Conservation (phyloP, 257 asterid genomes). For the Schizonepeta tenuifolia region DNA sequence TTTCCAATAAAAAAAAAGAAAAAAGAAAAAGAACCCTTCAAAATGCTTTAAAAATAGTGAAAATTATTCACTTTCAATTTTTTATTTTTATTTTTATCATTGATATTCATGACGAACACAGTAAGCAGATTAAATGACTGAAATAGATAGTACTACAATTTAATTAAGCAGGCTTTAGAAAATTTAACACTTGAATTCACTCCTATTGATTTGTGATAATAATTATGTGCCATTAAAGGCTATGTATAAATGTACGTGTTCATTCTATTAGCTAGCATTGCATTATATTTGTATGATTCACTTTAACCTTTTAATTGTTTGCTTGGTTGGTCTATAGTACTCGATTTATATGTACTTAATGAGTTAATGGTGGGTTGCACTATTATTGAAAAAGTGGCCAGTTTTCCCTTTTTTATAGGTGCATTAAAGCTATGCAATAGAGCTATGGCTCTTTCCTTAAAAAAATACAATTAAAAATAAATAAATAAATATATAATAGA, state of each 20-base stretch:
- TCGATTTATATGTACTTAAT: slow-evolving; percentile 3
- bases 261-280: background rate
- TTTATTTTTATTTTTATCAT: too few species aligned
- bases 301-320: background rate
- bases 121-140: too few species aligned
- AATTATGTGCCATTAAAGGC: background rate
- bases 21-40: too few species aligned
- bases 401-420: background rate
- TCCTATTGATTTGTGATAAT: background rate
- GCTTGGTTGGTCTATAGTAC: background rate
- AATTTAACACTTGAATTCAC: background rate
- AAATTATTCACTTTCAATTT: too few species aligned
- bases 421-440: slow-evolving; percentile 7
- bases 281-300: slow-evolving; percentile 21
- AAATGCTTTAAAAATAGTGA: too few species aligned
- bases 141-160: too few species aligned
- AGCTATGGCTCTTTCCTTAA: too few species aligned
- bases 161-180: too few species aligned
- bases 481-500: too few species aligned
- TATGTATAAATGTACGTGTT: background rate
- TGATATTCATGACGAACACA: too few species aligned
- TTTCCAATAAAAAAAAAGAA: too few species aligned
- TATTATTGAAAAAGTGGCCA: slow-evolving; percentile 23
- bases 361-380: background rate
- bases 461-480: too few species aligned